Evolutionary conservation across 1,284 basidiomycete genomes (phyloP).

Genomic region (Trametes pubescens): DNA sequence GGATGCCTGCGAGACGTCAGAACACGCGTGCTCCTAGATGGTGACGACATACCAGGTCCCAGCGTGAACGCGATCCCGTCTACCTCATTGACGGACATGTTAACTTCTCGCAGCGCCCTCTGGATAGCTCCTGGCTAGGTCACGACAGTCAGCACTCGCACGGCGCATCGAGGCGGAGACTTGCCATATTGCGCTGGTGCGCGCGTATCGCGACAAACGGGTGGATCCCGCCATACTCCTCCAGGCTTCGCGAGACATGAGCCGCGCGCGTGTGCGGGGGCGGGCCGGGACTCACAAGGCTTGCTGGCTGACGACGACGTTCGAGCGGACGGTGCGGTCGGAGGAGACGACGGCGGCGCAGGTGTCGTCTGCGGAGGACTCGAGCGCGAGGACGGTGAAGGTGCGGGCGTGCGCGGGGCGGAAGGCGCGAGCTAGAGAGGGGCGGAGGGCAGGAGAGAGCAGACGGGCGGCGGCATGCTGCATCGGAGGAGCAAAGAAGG

Average conservation of each 20-base stretch:
- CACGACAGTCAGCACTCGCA: constrained; percentile 1
- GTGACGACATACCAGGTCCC: constrained; percentile 73
- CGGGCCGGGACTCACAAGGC: constrained; percentile 52
- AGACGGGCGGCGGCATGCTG: constrained; percentile 16
- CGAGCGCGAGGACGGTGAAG: constrained; percentile 82
- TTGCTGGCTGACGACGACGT: constrained; percentile 83
- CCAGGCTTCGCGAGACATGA: constrained; percentile 54
- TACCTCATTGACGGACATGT: constrained; percentile 65
- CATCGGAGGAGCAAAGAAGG: constrained; percentile 17
- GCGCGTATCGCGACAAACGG: constrained; percentile 78
- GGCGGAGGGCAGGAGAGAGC: background rate
- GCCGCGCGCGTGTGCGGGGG: background rate
- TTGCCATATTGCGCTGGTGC: constrained; percentile 81
- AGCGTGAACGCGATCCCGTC: constrained; percentile 92
- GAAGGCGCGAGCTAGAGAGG: background rate
- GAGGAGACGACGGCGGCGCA: constrained; percentile 85
- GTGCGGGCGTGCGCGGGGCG: background rate
- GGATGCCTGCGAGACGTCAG: constrained; percentile 61
- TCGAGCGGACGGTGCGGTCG: constrained; percentile 74
- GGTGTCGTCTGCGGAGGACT: constrained; percentile 90
- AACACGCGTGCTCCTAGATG: background rate
- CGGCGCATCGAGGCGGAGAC: constrained; percentile 33
- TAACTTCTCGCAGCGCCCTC: constrained; percentile 72
- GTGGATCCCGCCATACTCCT: constrained; percentile 83
- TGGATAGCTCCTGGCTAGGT: constrained; percentile 77